Base-by-base conservation (phyloP, 805 yeast genomes). In the Metschnikowia cerradonensis region DNA sequence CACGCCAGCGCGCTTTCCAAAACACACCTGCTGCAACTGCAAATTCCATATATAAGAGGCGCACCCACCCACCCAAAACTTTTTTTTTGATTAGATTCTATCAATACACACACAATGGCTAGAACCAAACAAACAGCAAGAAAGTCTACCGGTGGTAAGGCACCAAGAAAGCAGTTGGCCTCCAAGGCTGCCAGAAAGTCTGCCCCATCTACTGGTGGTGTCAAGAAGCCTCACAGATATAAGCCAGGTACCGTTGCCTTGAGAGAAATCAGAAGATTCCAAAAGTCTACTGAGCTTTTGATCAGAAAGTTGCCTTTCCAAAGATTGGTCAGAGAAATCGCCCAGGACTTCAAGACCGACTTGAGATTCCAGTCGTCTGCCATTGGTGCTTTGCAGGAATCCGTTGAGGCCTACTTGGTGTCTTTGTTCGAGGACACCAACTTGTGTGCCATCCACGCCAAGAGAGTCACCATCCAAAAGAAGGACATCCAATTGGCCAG, bases 391-490 rank as follows among this genome's bases (percentile, higher is more conserved):
- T 80, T 92, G 65, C 99, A 92, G 76, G 99, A 94, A 78, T 91
- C 98, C 57, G 96, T 92, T 57, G 99, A 92, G 81, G 97, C 97
- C 67, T 94, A 90, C 82, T 80, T 94, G 65, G 97, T 92, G 49
- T 89, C 96, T 54, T 77, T 92, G 67, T 94, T 92, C 64, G 98
- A 92, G 80, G 98, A 94, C 75, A 94, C 98, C 60, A 92, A 91
- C 81, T 82, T 92, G 79, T 94, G 97, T 79, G 97, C 98, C 60
- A 89, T 90, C 63, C 99, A 92, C 77, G 99, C 98, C 67, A 92
- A 94, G 85, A 87, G 99, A 79, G 98, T 92, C 64, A 92, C 99
- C 60, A 90, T 92, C 68, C 96, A 90, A 82, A 92, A 90, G 89
- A 91, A 91, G 79, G 99, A 92, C 75, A 89, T 92, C 72, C 96